Evolutionary conservation across 2,329 filamentous ascomycete species (phyloP).

Genomic region (Cladorrhinum sp.): DNA sequence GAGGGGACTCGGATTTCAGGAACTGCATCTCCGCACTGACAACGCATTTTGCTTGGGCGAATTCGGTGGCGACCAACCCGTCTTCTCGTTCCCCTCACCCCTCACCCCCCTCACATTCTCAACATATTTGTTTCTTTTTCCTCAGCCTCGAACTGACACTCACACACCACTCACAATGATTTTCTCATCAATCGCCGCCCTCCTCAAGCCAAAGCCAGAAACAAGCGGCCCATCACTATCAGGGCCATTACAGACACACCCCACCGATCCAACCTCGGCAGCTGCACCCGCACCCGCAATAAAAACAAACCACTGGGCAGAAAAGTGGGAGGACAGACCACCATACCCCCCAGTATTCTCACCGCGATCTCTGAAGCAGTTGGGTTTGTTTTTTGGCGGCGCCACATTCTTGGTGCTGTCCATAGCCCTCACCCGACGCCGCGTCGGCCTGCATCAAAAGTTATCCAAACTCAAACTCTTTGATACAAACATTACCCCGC

Average conservation of each 20-base stretch:
- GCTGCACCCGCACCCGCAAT: conserved; percentile 21
- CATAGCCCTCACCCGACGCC: conserved; percentile 66
- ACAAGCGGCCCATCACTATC: background rate
- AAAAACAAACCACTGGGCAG: conserved; percentile 7
- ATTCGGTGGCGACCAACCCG: background rate
- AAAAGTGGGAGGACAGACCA: conserved; percentile 19
- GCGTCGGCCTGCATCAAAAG: conserved; percentile 61
- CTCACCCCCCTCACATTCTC: background rate
- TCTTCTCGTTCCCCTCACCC: too few relatives aligned
- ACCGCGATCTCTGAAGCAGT: conserved; percentile 55
- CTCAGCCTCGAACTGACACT: background rate
- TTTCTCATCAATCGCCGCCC: background rate
- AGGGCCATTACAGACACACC: background rate
- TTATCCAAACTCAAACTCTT: conserved; percentile 69
- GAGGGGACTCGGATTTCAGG: too few relatives aligned
- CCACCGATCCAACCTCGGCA: conserved; percentile 13
- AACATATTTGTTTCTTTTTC: background rate
- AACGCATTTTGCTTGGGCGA: background rate
- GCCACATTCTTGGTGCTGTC: conserved; percentile 72
- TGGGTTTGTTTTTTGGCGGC: conserved; percentile 71
- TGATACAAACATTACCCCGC: conserved; percentile 52
- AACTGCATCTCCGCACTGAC: background rate
- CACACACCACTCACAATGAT: background rate
- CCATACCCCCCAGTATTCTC: conserved; percentile 33
- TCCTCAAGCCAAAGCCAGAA: background rate